A percentile compares a stretch with the other conserved stretches of the same genome.
These are phyloP conservation scores for Alisma plantagoaquatica DNA, from an alignment of 106 monocot genomes.

Conservation along the genomic window DNA sequence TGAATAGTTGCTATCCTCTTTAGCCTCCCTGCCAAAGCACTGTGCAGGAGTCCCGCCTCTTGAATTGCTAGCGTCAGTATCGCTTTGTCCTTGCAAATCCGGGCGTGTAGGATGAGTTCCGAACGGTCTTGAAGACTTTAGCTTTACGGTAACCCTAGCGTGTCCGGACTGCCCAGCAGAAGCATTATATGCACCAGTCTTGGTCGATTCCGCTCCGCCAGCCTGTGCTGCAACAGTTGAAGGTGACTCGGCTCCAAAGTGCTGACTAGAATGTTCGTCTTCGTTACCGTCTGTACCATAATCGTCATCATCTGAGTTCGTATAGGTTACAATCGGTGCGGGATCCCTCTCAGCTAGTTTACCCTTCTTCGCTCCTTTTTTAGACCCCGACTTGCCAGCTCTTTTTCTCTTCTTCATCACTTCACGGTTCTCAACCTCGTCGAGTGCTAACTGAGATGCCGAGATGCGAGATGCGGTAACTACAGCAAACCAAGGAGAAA, in stretches of 20 bases:
- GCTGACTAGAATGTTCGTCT: constrained; percentile 19
- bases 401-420: too few relatives aligned
- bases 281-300: constrained; percentile 22
- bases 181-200: constrained; percentile 17
- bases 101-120: constrained; percentile 27
- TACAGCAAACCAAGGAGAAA: too few relatives aligned
- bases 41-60: constrained; percentile 15
- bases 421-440: too few relatives aligned
- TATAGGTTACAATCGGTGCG: constrained; percentile 13
- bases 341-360: constrained; percentile 9
- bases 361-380: too few relatives aligned
- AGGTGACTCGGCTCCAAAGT: constrained; percentile 25
- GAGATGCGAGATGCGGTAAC: too few relatives aligned
- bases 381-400: too few relatives aligned
- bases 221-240: constrained; percentile 17
- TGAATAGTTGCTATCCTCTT: constrained; percentile 36
- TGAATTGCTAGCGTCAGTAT: constrained; percentile 32
- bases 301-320: constrained; percentile 33
- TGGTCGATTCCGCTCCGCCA: constrained; percentile 8
- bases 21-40: constrained; percentile 22
- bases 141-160: constrained; percentile 66
- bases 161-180: constrained; percentile 27
- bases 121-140: constrained; percentile 49
- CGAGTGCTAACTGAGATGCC: too few relatives aligned
- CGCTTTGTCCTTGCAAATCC: constrained; percentile 34